phyloP scores from a whole-genome alignment of 805 yeast species.

The Kodamaea hsintzibuensis region DNA sequence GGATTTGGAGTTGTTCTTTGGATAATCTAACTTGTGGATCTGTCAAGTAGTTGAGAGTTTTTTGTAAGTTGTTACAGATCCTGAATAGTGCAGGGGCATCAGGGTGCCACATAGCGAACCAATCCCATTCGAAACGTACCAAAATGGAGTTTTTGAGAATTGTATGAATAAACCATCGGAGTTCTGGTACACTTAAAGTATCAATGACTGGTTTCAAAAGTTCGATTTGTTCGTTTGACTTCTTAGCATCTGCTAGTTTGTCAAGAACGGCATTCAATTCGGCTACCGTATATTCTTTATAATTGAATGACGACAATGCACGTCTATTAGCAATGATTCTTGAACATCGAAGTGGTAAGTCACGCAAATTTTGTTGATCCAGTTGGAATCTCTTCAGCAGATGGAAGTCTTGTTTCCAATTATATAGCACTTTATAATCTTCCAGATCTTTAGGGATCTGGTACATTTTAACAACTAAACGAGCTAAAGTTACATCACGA shows the following conservation, averaged over 20 bases:
- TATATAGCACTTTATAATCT: constrained; percentile 48
- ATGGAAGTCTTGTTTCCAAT: constrained; percentile 40
- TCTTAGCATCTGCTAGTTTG: constrained; percentile 23
- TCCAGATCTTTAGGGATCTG: constrained; percentile 60
- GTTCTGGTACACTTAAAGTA: constrained; percentile 58
- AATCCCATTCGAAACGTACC: constrained; percentile 58
- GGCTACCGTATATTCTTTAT: constrained; percentile 19
- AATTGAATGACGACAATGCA: constrained; percentile 8
- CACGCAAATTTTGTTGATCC: constrained; percentile 48
- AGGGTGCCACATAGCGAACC: constrained; percentile 72
- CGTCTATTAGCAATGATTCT: constrained; percentile 54
- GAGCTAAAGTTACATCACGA: constrained; percentile 62
- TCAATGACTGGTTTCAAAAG: constrained; percentile 53
- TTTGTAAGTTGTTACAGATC: constrained; percentile 62
- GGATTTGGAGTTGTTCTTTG: constrained; percentile 40
- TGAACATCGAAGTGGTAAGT: constrained; percentile 49
- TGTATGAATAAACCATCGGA: constrained; percentile 68
- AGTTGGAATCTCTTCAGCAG: constrained; percentile 30
- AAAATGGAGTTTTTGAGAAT: constrained; percentile 60
- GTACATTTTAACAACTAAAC: constrained; percentile 46
- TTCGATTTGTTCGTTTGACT: constrained; percentile 37
- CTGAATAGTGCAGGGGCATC: constrained; percentile 67
- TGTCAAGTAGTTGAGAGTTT: constrained; percentile 55
- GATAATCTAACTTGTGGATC: constrained; percentile 50
- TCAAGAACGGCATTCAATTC: constrained; percentile 35